A percentile compares a stretch with the other conserved stretches of the same genome.
phyloP scores from a whole-genome alignment of 768 basidiomycete genomes.

The Lactarius quietus region DNA sequence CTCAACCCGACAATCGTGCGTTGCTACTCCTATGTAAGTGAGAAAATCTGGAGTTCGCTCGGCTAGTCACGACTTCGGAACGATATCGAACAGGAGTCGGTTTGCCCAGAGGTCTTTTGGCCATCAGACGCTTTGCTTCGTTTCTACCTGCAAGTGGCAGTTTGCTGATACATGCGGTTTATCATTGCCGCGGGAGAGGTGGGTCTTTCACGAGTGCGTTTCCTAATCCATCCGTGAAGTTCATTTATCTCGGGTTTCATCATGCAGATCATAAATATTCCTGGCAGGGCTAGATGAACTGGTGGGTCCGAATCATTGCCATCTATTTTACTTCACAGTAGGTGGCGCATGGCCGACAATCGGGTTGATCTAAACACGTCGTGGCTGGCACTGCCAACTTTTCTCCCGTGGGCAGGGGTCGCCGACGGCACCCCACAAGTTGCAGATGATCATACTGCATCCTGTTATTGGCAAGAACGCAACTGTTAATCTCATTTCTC shows the following conservation, averaged over 20 bases:
- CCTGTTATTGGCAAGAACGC: constrained; percentile 26
- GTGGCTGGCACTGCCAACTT: neutral
- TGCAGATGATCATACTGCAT: constrained; percentile 15
- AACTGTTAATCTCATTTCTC: constrained; percentile 22
- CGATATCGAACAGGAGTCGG: neutral
- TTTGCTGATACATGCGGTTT: neutral
- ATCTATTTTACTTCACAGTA: neutral
- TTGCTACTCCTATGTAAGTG: neutral
- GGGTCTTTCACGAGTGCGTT: constrained; percentile 5
- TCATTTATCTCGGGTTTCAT: neutral
- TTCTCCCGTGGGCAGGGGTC: neutral
- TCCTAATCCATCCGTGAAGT: constrained; percentile 2
- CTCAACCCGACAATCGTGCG: neutral
- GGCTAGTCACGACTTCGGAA: neutral
- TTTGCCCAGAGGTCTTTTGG: neutral
- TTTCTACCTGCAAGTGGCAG: neutral
- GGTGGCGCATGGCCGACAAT: constrained; percentile 1
- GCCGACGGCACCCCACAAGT: neutral
- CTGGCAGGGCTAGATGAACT: neutral
- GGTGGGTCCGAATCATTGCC: neutral
- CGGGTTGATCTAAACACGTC: neutral
- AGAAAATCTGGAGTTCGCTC: neutral
- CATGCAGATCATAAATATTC: neutral
- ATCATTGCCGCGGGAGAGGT: constrained; percentile 11
- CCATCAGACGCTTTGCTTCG: constrained; percentile 2